Conservation (phyloP, 2,329 filamentous ascomycete species). For the Colletotrichum endophyticum region DNA sequence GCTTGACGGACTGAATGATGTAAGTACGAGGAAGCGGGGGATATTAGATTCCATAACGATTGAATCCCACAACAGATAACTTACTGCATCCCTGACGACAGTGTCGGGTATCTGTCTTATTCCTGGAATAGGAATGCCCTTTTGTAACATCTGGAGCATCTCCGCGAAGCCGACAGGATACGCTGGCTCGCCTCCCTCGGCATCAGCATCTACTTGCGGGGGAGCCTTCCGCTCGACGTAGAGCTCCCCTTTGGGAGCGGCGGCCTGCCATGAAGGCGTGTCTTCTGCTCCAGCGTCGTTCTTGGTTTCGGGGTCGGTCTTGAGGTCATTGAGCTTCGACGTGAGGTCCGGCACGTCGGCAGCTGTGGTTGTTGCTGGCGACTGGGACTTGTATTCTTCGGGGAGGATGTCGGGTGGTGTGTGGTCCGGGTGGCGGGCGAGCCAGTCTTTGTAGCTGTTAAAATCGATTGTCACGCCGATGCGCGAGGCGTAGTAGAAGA, state of each 20-base stretch:
- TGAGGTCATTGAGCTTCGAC: constrained; percentile 5
- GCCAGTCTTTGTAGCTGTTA: constrained; percentile 70
- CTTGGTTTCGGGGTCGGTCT: not conserved
- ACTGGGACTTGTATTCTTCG: constrained; percentile 29
- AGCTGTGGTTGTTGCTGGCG: not conserved
- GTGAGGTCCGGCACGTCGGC: constrained; percentile 1
- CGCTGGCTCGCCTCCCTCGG: constrained; percentile 55
- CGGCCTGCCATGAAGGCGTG: constrained; percentile 50
- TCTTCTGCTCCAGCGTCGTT: not conserved
- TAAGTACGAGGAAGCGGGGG: not conserved
- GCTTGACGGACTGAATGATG: constrained; percentile 47
- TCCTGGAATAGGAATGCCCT: constrained; percentile 82
- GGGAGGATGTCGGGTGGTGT: constrained; percentile 40
- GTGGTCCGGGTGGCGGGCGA: constrained; percentile 40
- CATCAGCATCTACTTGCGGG: constrained; percentile 21
- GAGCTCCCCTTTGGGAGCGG: constrained; percentile 53
- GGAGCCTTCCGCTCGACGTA: constrained; percentile 43
- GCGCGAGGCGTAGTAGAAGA: constrained; percentile 67
- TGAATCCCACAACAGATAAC: constrained; percentile 23
- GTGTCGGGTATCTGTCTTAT: constrained; percentile 88
- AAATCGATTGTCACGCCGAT: constrained; percentile 66
- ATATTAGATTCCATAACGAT: not conserved
- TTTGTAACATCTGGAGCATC: constrained; percentile 84
- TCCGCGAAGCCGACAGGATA: constrained; percentile 86
- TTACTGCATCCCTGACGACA: constrained; percentile 73